Evolutionary conservation across 2,329 filamentous ascomycete genomes (phyloP), one percentile per base, ranked within the genome.

Genomic region (Tolypocladium inflatum): DNA sequence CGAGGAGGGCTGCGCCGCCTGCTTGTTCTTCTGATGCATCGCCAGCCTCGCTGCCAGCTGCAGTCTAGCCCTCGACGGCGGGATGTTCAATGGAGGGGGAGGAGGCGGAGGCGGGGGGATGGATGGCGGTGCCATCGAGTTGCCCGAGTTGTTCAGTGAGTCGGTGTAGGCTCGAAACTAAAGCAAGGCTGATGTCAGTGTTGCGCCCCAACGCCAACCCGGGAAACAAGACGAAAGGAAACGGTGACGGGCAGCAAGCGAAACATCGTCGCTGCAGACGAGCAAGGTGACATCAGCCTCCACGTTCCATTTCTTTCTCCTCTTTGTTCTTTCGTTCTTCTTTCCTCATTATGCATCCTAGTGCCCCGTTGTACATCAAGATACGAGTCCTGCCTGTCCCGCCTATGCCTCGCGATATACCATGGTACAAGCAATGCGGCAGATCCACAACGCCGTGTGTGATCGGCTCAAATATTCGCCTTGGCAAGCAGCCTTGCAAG

Each of bases 31-130:
- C 64, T 86, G 84, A 63, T 90, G 88, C 73, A 88, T 83, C 2
- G 90, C 84, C 67, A 97, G 80, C 15, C 92, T 85, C 15, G 90
- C 89, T n/a, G 91, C 92, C n/a, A 97, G 82, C 71, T 96, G 91
- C 57, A 91, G 81, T 55, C 93, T 85, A 9, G 93, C 93, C 56
- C 93, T 85, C 9, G 91, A 95, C 2, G 93, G 92, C 1, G 89
- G 87, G 41, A 93, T 86, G 70, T 93, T 94, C 67, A 96, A 78
- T 15, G 91, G 90, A 38, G 89, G 87, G 26, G 85, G 87, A 23
- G 85, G 89, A n/a, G 88, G 87, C 1, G 84, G 81, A 2, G 83
- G 83, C 8, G 83, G 81, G 3, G 73, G 81, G 54, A 84, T 80
- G 15, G 82, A 83, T 2, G 81, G 84, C 53, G 81, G 83, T 58